Evolutionary conservation across 2,329 filamentous ascomycete genomes (phyloP).

Genomic region (Penicillium paneum): DNA sequence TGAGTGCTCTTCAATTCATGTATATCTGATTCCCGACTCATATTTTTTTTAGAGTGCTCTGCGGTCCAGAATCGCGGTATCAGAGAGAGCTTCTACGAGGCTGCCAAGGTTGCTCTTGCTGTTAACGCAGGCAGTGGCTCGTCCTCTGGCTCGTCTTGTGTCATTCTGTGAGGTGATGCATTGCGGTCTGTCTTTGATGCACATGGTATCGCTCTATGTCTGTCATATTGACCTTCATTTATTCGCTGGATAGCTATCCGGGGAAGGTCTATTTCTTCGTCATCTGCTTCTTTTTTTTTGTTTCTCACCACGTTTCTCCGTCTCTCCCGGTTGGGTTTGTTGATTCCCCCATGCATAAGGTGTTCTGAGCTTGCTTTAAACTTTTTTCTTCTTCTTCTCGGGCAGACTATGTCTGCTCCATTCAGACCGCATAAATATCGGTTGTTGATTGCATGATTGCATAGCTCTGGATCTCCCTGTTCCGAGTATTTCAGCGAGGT

Average conservation of each 20-base stretch:
- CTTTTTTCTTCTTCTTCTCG: constrained; percentile 4
- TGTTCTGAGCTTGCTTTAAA: constrained; percentile 11
- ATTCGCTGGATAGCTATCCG: background rate
- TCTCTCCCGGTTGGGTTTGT: constrained; percentile 4
- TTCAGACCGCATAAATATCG: background rate
- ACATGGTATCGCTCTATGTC: background rate
- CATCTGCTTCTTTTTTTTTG: background rate
- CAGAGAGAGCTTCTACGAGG: constrained; percentile 98
- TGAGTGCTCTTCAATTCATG: constrained; percentile 35
- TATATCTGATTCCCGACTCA: background rate
- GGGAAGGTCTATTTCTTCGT: constrained; percentile 2
- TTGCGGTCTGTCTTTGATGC: background rate
- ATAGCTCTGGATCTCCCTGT: constrained; percentile 14
- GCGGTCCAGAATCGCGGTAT: constrained; percentile 97
- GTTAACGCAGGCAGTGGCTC: constrained; percentile 43
- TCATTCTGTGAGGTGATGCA: constrained; percentile 31
- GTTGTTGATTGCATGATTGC: constrained; percentile 4
- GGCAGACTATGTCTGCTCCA: background rate
- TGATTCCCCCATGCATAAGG: constrained; percentile 24
- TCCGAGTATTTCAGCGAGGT: constrained; percentile 24
- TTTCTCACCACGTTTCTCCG: background rate
- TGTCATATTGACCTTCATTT: background rate
- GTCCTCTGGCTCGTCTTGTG: constrained; percentile 32
- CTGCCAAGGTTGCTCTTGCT: constrained; percentile 80
- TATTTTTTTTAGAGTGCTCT: constrained; percentile 71